Evolutionary conservation across 208 protist species (phyloP).

Genomic region (Crithidia acanthocephali): DNA sequence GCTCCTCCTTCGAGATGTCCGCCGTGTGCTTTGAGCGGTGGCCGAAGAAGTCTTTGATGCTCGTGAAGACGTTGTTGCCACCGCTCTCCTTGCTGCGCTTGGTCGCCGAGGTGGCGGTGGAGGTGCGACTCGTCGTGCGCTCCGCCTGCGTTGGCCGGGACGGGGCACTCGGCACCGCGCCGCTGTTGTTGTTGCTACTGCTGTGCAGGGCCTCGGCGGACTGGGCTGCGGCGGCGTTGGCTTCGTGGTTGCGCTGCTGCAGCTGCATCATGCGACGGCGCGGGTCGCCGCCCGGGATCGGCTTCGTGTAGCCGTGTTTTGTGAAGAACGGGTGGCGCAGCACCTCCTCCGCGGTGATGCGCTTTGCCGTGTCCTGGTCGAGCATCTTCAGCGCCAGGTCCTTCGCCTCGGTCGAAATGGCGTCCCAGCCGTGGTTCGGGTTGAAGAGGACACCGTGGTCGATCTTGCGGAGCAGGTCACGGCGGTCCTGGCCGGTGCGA

Average conservation of each 20-base stretch:
- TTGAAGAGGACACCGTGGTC: constrained; percentile 88
- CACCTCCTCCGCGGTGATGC: constrained; percentile 72
- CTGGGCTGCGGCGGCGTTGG: constrained; percentile 6
- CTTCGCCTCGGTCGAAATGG: constrained; percentile 79
- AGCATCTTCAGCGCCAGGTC: constrained; percentile 83
- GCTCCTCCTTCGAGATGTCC: constrained; percentile 40
- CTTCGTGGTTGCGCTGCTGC: constrained; percentile 33
- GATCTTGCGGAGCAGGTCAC: constrained; percentile 73
- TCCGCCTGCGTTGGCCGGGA: not conserved
- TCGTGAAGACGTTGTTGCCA: constrained; percentile 28
- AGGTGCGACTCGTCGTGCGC: not conserved
- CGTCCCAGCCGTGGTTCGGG: constrained; percentile 70
- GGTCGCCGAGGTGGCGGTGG: not conserved
- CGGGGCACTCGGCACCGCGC: not conserved
- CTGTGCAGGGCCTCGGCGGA: constrained; percentile 4
- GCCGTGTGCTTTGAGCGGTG: constrained; percentile 36
- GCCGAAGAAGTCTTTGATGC: constrained; percentile 34
- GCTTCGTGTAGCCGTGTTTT: constrained; percentile 46
- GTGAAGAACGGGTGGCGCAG: constrained; percentile 87
- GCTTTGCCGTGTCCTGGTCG: constrained; percentile 63
- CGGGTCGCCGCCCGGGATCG: constrained; percentile 39
- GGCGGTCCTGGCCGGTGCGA: constrained; percentile 79
- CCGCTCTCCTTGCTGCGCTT: constrained; percentile 29
- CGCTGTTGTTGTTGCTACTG: constrained; percentile 22
- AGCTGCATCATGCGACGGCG: constrained; percentile 27